Conservation (phyloP, 805 yeast genomes). For the Groenewaldozyma tartarivorans region DNA sequence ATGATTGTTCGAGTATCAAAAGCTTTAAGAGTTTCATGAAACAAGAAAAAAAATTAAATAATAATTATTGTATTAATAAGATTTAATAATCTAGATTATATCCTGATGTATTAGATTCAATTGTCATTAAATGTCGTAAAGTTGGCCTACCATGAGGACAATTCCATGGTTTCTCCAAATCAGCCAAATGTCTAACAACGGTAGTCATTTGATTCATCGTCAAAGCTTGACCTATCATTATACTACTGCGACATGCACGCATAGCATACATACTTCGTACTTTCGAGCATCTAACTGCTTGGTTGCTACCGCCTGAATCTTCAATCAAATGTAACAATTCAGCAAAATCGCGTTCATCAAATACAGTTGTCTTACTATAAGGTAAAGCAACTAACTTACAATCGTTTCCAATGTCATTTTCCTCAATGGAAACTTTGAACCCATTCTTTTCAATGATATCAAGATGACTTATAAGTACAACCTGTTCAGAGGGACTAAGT, state of each 20-base stretch:
- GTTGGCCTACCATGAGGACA: conserved; percentile 98
- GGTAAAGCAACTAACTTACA: conserved; percentile 59
- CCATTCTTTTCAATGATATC: conserved; percentile 65
- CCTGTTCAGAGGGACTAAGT: conserved; percentile 69
- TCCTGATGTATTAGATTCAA: conserved; percentile 16
- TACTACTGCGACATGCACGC: conserved; percentile 90
- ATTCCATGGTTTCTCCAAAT: conserved; percentile 84
- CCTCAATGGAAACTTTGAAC: conserved; percentile 47
- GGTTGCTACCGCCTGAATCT: conserved; percentile 38
- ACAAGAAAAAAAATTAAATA: background rate
- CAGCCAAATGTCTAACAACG: conserved; percentile 60
- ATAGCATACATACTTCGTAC: conserved; percentile 79
- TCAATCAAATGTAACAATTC: conserved; percentile 65
- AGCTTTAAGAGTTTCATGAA: background rate
- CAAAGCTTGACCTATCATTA: conserved; percentile 83
- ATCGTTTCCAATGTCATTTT: conserved; percentile 42
- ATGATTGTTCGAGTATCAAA: conserved; percentile 38
- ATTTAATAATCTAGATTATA: conserved; percentile 9
- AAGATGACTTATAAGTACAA: conserved; percentile 53
- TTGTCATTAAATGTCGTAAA: conserved; percentile 74
- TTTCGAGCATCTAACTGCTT: conserved; percentile 55
- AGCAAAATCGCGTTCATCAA: conserved; percentile 55
- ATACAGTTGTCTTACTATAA: conserved; percentile 55
- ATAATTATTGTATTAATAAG: background rate
- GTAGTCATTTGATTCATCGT: conserved; percentile 48